These are phyloP conservation scores for Lachnum nothofagi DNA, from an alignment of 2,329 filamentous ascomycete genomes.

Conservation along the genomic window DNA sequence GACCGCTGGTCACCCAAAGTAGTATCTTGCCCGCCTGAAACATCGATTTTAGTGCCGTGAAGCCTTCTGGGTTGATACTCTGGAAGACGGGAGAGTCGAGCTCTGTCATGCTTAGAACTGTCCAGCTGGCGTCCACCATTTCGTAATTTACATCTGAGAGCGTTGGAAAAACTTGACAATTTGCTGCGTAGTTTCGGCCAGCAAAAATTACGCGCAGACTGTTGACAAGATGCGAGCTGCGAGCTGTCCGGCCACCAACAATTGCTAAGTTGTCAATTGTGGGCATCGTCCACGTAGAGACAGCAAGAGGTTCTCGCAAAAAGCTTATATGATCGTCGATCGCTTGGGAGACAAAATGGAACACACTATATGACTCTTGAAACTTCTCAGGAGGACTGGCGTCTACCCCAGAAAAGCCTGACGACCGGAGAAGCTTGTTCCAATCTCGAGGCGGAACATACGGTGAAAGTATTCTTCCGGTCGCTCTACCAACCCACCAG, in stretches of 20 bases:
- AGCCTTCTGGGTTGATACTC: slow-evolving; percentile 15
- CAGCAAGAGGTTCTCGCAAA: slow-evolving; percentile 28
- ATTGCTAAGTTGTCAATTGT: slow-evolving; percentile 16
- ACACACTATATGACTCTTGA: slow-evolving; percentile 5
- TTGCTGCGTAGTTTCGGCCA: neutral
- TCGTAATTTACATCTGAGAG: neutral
- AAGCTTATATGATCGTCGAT: slow-evolving; percentile 29
- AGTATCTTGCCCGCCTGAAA: slow-evolving; percentile 7
- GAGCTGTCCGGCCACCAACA: slow-evolving; percentile 19
- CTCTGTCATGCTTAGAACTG: slow-evolving; percentile 21
- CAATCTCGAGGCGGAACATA: slow-evolving; percentile 17
- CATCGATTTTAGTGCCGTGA: slow-evolving; percentile 17
- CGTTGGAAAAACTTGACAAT: neutral
- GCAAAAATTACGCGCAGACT: neutral
- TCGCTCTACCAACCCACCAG: slow-evolving; percentile 20
- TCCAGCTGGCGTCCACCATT: neutral
- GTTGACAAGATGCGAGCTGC: slow-evolving; percentile 1
- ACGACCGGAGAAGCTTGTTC: slow-evolving; percentile 20
- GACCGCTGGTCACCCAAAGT: slow-evolving; percentile 12
- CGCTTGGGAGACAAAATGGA: slow-evolving; percentile 33
- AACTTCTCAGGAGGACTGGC: slow-evolving; percentile 6
- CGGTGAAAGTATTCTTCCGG: slow-evolving; percentile 10
- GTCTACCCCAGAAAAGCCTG: slow-evolving; percentile 33
- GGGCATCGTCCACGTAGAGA: neutral
- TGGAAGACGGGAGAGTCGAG: slow-evolving; percentile 28